Conservation (phyloP, 306 rosid species). For the Dryas alaskensis region DNA sequence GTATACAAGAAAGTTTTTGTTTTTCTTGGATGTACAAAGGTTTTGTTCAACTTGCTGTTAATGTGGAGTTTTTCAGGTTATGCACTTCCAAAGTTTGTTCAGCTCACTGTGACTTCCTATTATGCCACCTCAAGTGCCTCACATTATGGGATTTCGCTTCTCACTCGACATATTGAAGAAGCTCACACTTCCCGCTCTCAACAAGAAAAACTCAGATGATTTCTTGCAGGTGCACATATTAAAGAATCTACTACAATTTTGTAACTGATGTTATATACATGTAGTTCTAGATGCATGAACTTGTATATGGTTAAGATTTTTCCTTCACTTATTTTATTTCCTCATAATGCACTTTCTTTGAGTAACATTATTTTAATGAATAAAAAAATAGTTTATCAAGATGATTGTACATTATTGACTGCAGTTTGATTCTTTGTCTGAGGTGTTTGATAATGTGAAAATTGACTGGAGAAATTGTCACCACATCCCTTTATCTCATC, state of each 20-base stretch:
- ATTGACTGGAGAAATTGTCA: conserved; percentile 5
- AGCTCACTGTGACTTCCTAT: conserved; percentile 80
- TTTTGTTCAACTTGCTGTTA: background rate
- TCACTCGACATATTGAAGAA: conserved; percentile 83
- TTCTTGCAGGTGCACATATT: conserved; percentile 31
- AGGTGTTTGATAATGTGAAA: background rate
- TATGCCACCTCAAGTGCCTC: conserved; percentile 91
- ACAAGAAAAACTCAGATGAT: conserved; percentile 47
- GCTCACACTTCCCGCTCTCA: conserved; percentile 40
- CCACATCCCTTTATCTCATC: background rate
- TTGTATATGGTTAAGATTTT: conserved; percentile 17
- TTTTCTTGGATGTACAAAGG: background rate
- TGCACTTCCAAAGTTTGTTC: conserved; percentile 78
- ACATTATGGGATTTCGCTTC: conserved; percentile 86
- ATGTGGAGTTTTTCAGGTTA: conserved; percentile 46
- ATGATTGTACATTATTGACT: background rate
- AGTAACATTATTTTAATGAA: background rate
- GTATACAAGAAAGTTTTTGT: background rate
- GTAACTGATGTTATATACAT: conserved; percentile 20
- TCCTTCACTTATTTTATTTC: conserved; percentile 1
- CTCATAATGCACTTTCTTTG: background rate
- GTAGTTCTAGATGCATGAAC: conserved; percentile 4
- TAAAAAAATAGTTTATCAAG: background rate
- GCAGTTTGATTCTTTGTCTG: background rate
- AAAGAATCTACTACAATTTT: conserved; percentile 40